phyloP scores from a whole-genome alignment of 169 alveolate species.

The Eimeria maxima region DNA sequence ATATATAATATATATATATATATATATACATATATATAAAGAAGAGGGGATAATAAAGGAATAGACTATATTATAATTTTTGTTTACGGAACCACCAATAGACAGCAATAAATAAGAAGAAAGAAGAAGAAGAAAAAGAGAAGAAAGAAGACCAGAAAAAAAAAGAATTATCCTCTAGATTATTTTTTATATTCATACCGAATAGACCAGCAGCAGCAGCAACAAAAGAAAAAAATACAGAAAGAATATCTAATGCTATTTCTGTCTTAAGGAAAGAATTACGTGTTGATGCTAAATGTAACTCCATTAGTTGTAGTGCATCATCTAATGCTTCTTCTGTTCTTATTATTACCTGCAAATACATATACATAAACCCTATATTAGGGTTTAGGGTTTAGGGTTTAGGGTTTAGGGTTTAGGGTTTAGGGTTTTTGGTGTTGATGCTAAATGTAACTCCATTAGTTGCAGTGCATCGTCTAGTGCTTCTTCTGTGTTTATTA shows the following conservation, averaged over 20 bases:
- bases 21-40: too few species aligned
- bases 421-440: not conserved
- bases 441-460: slow-evolving; percentile 87
- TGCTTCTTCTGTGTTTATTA: slow-evolving; percentile 87
- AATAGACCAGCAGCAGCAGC: slow-evolving; percentile 90
- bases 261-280: slow-evolving; percentile 89
- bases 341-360: slow-evolving; percentile 75
- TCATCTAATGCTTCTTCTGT: slow-evolving; percentile 90
- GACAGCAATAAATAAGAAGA: not conserved
- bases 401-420: slow-evolving; percentile 53
- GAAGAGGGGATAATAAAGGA: too few species aligned
- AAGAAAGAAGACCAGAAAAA: slow-evolving; percentile 88
- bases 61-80: slow-evolving; percentile 6
- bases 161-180: slow-evolving; percentile 86
- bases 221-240: slow-evolving; percentile 88
- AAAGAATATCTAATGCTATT: slow-evolving; percentile 89
- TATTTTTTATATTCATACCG: slow-evolving; percentile 91
- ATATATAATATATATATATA: too few species aligned
- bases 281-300: slow-evolving; percentile 90
- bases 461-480: slow-evolving; percentile 83
- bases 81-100: slow-evolving; percentile 66
- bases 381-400: slow-evolving; percentile 40
- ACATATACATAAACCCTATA: not conserved
- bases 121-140: not conserved
- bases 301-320: slow-evolving; percentile 90